Conservation (phyloP, 2,329 filamentous ascomycete species). For the Drechslera avenae region DNA sequence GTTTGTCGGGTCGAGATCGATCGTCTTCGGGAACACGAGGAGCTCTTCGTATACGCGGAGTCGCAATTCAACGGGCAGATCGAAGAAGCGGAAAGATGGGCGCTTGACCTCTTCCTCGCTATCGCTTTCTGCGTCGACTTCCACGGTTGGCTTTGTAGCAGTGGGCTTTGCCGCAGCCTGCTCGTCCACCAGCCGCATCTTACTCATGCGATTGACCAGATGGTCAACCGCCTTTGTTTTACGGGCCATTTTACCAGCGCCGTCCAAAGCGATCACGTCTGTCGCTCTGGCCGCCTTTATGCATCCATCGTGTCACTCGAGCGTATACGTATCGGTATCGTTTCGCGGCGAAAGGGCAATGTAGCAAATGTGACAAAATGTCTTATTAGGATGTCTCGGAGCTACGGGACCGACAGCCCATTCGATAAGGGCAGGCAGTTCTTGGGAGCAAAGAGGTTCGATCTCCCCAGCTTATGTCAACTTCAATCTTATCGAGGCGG, state of each 20-base stretch:
- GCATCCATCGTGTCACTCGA: slow-evolving; percentile 49
- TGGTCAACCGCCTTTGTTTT: slow-evolving; percentile 35
- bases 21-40: slow-evolving; percentile 57
- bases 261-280: slow-evolving; percentile 34
- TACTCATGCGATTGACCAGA: slow-evolving; percentile 32
- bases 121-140: neutral
- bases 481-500: slow-evolving; percentile 57
- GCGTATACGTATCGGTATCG: slow-evolving; percentile 14
- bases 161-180: neutral
- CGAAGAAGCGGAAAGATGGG: slow-evolving; percentile 57
- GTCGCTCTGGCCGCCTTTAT: slow-evolving; percentile 47
- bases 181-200: slow-evolving; percentile 26
- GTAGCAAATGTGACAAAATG: slow-evolving; percentile 14
- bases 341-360: slow-evolving; percentile 1
- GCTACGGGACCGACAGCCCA: slow-evolving; percentile 47
- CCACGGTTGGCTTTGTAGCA: slow-evolving; percentile 1
- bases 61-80: slow-evolving; percentile 60
- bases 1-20: slow-evolving; percentile 72
- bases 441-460: slow-evolving; percentile 48
- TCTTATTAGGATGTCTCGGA: slow-evolving; percentile 35
- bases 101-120: slow-evolving; percentile 6
- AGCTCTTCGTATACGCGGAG: slow-evolving; percentile 55
- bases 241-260: slow-evolving; percentile 22
- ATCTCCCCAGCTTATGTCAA: slow-evolving; percentile 62
- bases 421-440: slow-evolving; percentile 38